Evolutionary conservation across 176 grass and related monocot genomes (phyloP).

Genomic region (Oropetium thomaeum): DNA sequence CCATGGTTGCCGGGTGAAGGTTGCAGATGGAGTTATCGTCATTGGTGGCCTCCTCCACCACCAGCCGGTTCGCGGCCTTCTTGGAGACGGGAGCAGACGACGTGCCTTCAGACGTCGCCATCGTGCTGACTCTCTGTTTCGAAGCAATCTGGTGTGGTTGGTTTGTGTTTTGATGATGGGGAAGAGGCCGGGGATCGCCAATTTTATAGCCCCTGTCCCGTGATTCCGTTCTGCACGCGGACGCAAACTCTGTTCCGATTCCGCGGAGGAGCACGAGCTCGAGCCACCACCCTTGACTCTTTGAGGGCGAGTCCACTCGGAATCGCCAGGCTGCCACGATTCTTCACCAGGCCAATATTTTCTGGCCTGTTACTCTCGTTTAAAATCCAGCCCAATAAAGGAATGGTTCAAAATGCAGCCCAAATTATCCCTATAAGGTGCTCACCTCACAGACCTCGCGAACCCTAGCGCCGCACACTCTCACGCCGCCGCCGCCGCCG

Average conservation of each 20-base stretch:
- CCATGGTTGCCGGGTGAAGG: not conserved
- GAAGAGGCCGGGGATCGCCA: no score
- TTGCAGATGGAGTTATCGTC: not conserved
- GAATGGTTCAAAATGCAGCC: not conserved
- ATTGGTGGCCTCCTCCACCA: not conserved
- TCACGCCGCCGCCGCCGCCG: constrained; percentile 17
- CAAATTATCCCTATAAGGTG: constrained; percentile 4
- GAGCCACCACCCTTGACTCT: no score
- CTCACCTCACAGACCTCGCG: not conserved
- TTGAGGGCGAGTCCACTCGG: no score
- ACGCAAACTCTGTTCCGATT: not conserved
- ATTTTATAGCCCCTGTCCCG: no score
- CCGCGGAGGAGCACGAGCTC: not conserved
- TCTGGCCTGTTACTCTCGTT: no score
- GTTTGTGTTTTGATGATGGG: no score
- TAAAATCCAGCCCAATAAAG: not conserved
- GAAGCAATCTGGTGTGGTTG: no score
- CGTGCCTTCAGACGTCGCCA: no score
- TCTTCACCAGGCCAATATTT: no score
- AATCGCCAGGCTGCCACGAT: no score
- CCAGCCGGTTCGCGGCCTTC: not conserved
- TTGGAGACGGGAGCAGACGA: not conserved
- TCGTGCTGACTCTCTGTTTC: no score
- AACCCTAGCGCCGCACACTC: constrained; percentile 41
- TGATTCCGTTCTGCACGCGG: no score